These are phyloP conservation scores for Sporothrix schenckii DNA, from an alignment of 2,329 filamentous ascomycete genomes.

Conservation along the genomic window DNA sequence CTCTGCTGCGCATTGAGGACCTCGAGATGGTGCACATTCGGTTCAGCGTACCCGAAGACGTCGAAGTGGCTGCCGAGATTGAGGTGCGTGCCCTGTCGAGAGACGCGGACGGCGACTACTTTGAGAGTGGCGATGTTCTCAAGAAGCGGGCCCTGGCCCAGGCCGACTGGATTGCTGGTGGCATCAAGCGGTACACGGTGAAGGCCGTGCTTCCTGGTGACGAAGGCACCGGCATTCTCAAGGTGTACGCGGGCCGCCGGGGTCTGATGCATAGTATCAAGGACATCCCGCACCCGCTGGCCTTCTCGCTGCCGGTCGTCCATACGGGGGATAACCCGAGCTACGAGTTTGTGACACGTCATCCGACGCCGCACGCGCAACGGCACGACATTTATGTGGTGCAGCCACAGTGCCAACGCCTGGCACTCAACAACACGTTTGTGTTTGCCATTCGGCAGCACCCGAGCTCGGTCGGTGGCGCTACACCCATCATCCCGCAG, in stretches of 20 bases:
- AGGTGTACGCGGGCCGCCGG: constrained; percentile 90
- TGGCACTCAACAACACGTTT: constrained; percentile 95
- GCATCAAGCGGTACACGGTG: constrained; percentile 86
- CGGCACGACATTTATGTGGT: constrained; percentile 96
- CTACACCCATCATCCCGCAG: constrained; percentile 47
- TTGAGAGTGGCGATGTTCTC: constrained; percentile 85
- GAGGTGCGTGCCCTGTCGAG: constrained; percentile 79
- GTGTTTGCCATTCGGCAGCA: constrained; percentile 96
- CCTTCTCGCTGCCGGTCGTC: constrained; percentile 84
- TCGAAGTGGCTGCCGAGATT: constrained; percentile 90
- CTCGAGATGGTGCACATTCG: constrained; percentile 91
- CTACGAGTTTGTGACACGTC: constrained; percentile 89
- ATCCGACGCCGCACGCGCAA: constrained; percentile 97
- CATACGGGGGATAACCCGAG: constrained; percentile 91
- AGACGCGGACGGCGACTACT: constrained; percentile 87
- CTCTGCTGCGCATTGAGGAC: constrained; percentile 80
- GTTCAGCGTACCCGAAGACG: constrained; percentile 82
- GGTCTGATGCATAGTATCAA: constrained; percentile 98
- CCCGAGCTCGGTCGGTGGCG: constrained; percentile 59
- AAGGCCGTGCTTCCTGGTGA: constrained; percentile 91
- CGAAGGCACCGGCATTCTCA: constrained; percentile 83
- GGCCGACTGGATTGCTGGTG: constrained; percentile 77
- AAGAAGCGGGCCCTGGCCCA: constrained; percentile 87
- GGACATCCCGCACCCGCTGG: constrained; percentile 90
- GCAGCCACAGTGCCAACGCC: constrained; percentile 85